Evolutionary conservation across 768 basidiomycete genomes (phyloP).

Genomic region (Mycena maculata): DNA sequence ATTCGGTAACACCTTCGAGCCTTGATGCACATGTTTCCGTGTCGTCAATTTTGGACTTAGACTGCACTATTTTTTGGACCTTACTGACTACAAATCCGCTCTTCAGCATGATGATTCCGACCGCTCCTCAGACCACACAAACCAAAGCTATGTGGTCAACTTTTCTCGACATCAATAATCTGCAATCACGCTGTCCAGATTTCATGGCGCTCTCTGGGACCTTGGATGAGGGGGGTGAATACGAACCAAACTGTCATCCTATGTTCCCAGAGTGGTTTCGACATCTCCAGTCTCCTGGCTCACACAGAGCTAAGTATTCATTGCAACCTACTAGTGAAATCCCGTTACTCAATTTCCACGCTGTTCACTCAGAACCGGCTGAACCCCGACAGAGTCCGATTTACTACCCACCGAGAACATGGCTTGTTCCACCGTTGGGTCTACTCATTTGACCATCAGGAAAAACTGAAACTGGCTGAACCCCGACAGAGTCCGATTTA

Average conservation of each 20-base stretch:
- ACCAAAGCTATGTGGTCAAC: neutral
- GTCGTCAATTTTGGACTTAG: no score
- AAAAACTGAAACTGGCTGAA: no score
- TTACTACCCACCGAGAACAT: no score
- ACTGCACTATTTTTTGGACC: no score
- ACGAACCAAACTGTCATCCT: neutral
- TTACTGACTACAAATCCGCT: no score
- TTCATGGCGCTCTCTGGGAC: neutral
- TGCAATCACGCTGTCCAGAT: neutral
- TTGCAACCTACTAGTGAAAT: neutral
- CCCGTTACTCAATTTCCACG: neutral
- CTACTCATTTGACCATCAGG: no score
- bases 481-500: neutral
- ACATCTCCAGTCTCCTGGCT: no score
- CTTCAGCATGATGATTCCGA: no score
- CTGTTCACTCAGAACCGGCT: neutral
- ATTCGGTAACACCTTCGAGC: neutral
- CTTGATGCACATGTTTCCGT: no score
- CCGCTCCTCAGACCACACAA: neutral
- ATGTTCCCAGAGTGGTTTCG: neutral
- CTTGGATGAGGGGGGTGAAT: slow-evolving; percentile 7
- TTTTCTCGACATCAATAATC: neutral
- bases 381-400: neutral
- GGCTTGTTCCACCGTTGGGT: no score
- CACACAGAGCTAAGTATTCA: slow-evolving; percentile 2